A percentile compares a stretch with the other conserved stretches of the same genome.
phyloP scores from a whole-genome alignment of 2,329 filamentous ascomycete species.

The Aureobasidium musti region DNA sequence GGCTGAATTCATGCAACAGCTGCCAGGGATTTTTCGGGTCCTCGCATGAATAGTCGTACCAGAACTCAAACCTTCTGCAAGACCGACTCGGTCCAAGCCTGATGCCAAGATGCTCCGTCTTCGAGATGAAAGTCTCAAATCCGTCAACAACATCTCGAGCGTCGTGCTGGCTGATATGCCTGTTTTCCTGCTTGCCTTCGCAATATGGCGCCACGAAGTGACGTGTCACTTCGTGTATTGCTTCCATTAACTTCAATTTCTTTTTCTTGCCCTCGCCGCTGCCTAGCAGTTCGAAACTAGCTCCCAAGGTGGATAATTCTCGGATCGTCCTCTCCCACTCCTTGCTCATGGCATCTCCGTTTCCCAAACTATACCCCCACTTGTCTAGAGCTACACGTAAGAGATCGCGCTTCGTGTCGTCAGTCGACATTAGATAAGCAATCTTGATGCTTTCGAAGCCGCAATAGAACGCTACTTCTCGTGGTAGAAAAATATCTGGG shows the following conservation, averaged over 20 bases:
- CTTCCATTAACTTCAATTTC: background rate
- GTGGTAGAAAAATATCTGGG: background rate
- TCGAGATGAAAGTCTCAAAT: background rate
- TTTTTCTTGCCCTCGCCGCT: background rate
- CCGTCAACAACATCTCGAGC: background rate
- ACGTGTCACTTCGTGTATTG: background rate
- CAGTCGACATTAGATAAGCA: background rate
- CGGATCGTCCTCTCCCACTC: background rate
- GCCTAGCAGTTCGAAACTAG: background rate
- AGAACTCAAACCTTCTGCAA: background rate
- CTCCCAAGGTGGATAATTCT: background rate
- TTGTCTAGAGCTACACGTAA: background rate
- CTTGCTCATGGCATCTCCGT: background rate
- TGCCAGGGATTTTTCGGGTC: too few species aligned
- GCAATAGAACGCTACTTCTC: background rate
- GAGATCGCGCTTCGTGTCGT: background rate
- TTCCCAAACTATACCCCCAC: background rate
- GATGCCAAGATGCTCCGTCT: background rate
- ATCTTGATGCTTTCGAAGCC: background rate
- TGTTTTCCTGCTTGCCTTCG: too few species aligned
- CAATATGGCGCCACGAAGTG: background rate
- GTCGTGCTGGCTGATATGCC: too few species aligned
- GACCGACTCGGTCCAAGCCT: background rate
- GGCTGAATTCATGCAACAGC: background rate
- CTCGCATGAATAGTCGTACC: background rate